A percentile compares a stretch with the other conserved stretches of the same genome.
Evolutionary conservation across 257 asterid genomes (phyloP).

Genomic region (Sherardia arvensis): DNA sequence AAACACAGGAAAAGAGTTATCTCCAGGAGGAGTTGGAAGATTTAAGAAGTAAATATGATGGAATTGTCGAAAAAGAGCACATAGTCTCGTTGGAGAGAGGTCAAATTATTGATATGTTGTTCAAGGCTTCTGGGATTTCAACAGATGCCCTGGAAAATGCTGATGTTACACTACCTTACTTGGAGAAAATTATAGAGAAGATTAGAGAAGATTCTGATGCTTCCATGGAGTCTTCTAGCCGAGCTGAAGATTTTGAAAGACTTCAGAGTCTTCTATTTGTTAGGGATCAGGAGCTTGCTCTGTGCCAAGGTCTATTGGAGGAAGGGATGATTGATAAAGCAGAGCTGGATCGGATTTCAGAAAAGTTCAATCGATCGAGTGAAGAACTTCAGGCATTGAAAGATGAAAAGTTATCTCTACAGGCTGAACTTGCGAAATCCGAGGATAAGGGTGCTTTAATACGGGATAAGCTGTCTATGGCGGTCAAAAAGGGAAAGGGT

Average conservation of each 20-base stretch:
- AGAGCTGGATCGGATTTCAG: slow-evolving; percentile 37
- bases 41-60: slow-evolving; percentile 33
- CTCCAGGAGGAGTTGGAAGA: slow-evolving; percentile 56
- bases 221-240: slow-evolving; percentile 32
- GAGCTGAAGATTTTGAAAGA: slow-evolving; percentile 34
- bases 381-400: slow-evolving; percentile 38
- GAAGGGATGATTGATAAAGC: slow-evolving; percentile 44
- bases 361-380: slow-evolving; percentile 37
- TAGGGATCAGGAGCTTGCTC: slow-evolving; percentile 49
- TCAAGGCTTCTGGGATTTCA: slow-evolving; percentile 64
- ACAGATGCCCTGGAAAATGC: slow-evolving; percentile 23
- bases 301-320: slow-evolving; percentile 45
- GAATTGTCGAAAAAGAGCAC: slow-evolving; percentile 13
- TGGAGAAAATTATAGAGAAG: slow-evolving; percentile 34
- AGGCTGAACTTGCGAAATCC: slow-evolving; percentile 50
- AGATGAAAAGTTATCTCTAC: slow-evolving; percentile 48
- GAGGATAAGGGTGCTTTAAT: slow-evolving; percentile 73
- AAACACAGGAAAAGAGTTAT: slow-evolving; percentile 49
- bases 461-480: slow-evolving; percentile 85
- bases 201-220: slow-evolving; percentile 42
- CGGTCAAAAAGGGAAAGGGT: slow-evolving; percentile 93
- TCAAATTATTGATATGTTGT: slow-evolving; percentile 39
- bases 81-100: slow-evolving; percentile 39
- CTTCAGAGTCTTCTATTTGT: slow-evolving; percentile 57
- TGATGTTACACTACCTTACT: slow-evolving; percentile 34